Base-by-base conservation (phyloP, 108 stramenopile species). In the Nitzschia putrida region DNA sequence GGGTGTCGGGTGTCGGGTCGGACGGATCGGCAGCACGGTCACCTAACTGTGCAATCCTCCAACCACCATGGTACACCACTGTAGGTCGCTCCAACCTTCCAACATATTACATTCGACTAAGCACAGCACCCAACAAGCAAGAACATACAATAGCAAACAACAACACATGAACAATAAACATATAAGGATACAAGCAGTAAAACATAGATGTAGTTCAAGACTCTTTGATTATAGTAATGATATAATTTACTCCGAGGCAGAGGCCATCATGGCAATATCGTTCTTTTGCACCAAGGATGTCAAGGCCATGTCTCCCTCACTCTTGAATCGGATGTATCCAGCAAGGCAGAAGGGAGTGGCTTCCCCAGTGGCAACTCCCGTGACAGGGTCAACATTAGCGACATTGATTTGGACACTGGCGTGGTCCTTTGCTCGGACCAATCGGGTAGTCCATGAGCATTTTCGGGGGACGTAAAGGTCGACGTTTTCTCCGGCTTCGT, bases 401-500 rank as follows among this genome's bases (percentile, higher is more conserved):
- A 98, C 96, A 89, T 96, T 96, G 72, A 98, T 91, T 92, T 98
- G 95, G 45, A 98, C 89, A 55, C 94, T 82, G 41, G 91, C 91
- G 83, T 96, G 94, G 61, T 98, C 97, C 83, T 97, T 97, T 68
- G 96, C 93, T 57, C 86, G 65, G 71, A 98, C 78, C 54, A 98
- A 73, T 72, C 97, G 85, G 81, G 89, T 96, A 58, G 97, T 98
- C 89, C 90, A 98, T 23, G 95, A 94, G 91, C 97, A 98, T 78
- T 98, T 98, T 77, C 97, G 88, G 65, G 97, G 97, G 76, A 98
- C 89, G 83, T 98, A 98, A 71, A 98, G 88, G 68, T 98, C 97
- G 24, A 98, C 97, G 86, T 93, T 96, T 64, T 93, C 84, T 69
- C 97, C 97, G 64, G 73, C 71, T 79, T 94, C 97, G 96, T 97